Percentiles rank a stretch among this genome's conserved stretches.
Evolutionary conservation across 2,329 filamentous ascomycete genomes (phyloP).

Genomic region (Epichloe hybrida): DNA sequence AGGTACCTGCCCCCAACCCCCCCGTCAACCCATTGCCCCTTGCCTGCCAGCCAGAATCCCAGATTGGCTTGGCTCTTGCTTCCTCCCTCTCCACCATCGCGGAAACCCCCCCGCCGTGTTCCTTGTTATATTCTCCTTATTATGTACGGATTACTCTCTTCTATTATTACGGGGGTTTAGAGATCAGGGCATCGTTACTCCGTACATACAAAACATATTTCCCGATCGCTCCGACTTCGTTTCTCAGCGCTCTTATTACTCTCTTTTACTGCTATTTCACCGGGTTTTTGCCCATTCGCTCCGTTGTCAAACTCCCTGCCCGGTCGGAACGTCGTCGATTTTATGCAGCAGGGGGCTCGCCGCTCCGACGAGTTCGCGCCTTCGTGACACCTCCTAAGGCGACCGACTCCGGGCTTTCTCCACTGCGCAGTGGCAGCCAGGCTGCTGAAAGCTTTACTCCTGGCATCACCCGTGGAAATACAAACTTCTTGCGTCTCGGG

Average conservation of each 20-base stretch:
- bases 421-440: not conserved
- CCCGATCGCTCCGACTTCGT: not conserved
- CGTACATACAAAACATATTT: not conserved
- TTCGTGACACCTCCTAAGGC: slow-evolving; percentile 1
- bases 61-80: no score
- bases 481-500: not conserved
- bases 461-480: not conserved
- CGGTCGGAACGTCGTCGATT: not conserved
- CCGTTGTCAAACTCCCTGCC: not conserved
- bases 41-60: not conserved
- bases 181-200: not conserved
- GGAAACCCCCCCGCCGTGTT: not conserved
- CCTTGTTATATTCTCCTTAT: not conserved
- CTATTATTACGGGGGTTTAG: not conserved
- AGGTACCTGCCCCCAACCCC: no score
- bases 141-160: not conserved
- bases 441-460: not conserved
- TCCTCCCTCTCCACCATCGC: not conserved
- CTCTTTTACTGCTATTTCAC: not conserved
- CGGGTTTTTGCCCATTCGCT: not conserved
- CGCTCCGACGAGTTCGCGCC: not conserved
- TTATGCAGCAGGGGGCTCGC: slow-evolving; percentile 1
- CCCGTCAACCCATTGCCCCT: not conserved
- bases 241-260: not conserved
- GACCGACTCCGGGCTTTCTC: not conserved